Evolutionary conservation across 352 stramenopile genomes (phyloP), one percentile per base, ranked within the genome.

Genomic region (Peronospora tabacina): DNA sequence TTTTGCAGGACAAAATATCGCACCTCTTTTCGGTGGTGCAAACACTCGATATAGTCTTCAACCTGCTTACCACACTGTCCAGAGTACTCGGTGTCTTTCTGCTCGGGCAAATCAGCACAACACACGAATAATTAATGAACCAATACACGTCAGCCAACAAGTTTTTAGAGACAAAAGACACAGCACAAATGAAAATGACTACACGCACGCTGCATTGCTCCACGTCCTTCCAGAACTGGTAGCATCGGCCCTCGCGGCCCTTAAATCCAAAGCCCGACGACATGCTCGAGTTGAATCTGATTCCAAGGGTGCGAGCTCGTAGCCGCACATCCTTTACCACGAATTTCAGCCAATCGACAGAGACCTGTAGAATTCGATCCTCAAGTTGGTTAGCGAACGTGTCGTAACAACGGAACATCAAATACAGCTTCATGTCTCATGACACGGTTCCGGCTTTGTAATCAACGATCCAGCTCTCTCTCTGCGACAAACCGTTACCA

Each of bases 11-110:
- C 24, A 29, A 12, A n/a, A 15, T 0, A n/a, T 22, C 55, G 37
- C 55, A 94, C 83, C 77, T 97, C 90, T 68, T 97, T 97, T 71
- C 86, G 93, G 72, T 95, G 84, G 70, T 98, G 92, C 49, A 98
- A 69, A 56, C 92, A 98, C 69, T 98, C 92, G 45, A 98, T 77
- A 60, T 98, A 98, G 74, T 98, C 92, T 52, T 97, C 86, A 12
- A 94, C 82, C 61, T 90, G 63, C 71, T 87, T 75, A 63, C 62
- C 70, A 63, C 85, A 96, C 55, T 86, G 63, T 54, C 83, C 82
- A 52, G 84, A 67, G 41, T 72, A 61, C 61, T 87, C 78, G 47
- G 80, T 86, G 66, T 95, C 74, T 62, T 82, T 91, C 83, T 93
- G 63, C 40, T 49, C 28, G 5, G 11, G 20, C 36, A 19, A 58